phyloP scores from a whole-genome alignment of 768 basidiomycete genomes.

The Trametes coccinea region DNA sequence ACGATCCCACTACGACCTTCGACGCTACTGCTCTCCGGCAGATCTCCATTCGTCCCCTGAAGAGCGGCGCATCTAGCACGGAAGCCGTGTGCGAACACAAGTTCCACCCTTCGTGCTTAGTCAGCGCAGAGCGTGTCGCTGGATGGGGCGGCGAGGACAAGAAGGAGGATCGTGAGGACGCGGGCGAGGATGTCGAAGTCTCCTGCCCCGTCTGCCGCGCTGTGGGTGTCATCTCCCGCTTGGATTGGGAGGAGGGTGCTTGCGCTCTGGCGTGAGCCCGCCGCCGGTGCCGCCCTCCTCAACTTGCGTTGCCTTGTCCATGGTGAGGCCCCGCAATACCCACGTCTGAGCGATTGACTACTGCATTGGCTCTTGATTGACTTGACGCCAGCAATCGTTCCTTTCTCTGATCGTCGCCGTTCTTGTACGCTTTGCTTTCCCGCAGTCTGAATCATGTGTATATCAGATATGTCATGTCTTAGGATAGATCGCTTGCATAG shows the following conservation, averaged over 20 bases:
- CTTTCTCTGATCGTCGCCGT: constrained; percentile 5
- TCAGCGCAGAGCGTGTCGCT: constrained; percentile 63
- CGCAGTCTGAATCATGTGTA: constrained; percentile 3
- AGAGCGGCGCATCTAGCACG: constrained; percentile 21
- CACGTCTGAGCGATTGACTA: constrained; percentile 15
- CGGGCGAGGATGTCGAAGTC: constrained; percentile 52
- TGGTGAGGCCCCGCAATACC: constrained; percentile 4
- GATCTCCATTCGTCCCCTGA: constrained; percentile 38
- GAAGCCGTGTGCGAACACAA: constrained; percentile 55
- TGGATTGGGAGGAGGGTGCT: constrained; percentile 61
- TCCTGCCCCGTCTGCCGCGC: constrained; percentile 72
- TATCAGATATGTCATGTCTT: constrained; percentile 2
- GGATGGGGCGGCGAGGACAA: constrained; percentile 51
- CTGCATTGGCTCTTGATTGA: constrained; percentile 5
- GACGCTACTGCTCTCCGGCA: constrained; percentile 25
- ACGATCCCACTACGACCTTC: constrained; percentile 28
- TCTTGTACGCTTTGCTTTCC: not conserved
- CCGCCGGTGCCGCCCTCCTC: constrained; percentile 1
- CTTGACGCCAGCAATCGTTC: not conserved
- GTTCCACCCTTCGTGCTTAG: constrained; percentile 75
- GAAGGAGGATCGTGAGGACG: constrained; percentile 39
- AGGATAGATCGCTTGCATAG: constrained; percentile 12
- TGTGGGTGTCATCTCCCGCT: constrained; percentile 56
- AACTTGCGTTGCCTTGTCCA: constrained; percentile 7
- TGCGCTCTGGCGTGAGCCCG: constrained; percentile 26